A percentile compares a stretch with the other conserved stretches of the same genome.
phyloP scores from a whole-genome alignment of 257 asterid genomes.

The Cordia subcordata region DNA sequence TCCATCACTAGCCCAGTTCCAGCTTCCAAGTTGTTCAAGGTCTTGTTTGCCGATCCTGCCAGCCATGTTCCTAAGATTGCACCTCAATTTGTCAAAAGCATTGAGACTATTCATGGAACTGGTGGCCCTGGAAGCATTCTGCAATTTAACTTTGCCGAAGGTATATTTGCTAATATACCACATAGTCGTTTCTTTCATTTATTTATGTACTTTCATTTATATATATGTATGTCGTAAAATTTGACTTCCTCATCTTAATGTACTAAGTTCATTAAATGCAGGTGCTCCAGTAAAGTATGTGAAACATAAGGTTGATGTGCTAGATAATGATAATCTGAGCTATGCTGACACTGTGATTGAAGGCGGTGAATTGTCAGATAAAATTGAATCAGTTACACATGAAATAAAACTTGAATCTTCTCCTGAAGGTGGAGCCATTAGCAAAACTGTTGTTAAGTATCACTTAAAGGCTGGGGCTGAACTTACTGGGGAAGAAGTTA shows the following conservation, averaged over 20 bases:
- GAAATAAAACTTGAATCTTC: constrained; percentile 11
- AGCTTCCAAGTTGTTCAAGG: constrained; percentile 9
- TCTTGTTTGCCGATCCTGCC: constrained; percentile 1
- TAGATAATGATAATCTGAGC: constrained; percentile 15
- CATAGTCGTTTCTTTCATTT: background rate
- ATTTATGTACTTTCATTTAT: too few species aligned
- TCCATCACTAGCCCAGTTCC: constrained; percentile 6
- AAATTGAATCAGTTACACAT: constrained; percentile 7
- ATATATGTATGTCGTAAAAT: background rate
- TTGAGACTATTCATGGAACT: constrained; percentile 18
- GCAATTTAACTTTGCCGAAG: constrained; percentile 37
- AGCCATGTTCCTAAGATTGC: constrained; percentile 9
- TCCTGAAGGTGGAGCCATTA: constrained; percentile 16
- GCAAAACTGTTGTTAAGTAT: constrained; percentile 6
- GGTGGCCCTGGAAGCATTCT: constrained; percentile 35
- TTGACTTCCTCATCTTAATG: background rate
- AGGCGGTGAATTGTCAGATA: constrained; percentile 16
- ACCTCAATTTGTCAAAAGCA: constrained; percentile 16
- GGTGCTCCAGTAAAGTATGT: constrained; percentile 13
- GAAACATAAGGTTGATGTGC: constrained; percentile 13
- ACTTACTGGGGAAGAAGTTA: constrained; percentile 18
- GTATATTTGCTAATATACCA: background rate
- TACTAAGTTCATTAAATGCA: background rate
- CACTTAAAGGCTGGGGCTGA: constrained; percentile 8
- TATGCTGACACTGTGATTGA: constrained; percentile 16